phyloP scores from a whole-genome alignment of 495 filamentous ascomycete species.

The Copromyces sp. region DNA sequence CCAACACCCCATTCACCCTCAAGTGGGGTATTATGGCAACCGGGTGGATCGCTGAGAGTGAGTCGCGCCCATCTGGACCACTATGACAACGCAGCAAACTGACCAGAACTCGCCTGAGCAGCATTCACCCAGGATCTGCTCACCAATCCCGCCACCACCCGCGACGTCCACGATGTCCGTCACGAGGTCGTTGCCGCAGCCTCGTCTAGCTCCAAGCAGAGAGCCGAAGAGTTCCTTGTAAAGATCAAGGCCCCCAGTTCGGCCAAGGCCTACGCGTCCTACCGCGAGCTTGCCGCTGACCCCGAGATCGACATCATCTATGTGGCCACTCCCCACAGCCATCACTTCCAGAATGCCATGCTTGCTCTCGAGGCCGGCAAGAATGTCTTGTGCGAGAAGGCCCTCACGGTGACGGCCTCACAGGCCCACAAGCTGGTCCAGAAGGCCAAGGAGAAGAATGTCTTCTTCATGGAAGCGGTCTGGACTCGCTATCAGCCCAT shows the following conservation, averaged over 20 bases:
- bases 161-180: constrained; percentile 60
- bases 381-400: constrained; percentile 86
- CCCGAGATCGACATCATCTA: constrained; percentile 79
- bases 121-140: constrained; percentile 80
- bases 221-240: constrained; percentile 62
- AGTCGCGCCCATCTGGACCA: constrained; percentile 11
- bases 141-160: constrained; percentile 53
- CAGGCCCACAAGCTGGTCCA: constrained; percentile 68
- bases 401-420: constrained; percentile 79
- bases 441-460: constrained; percentile 63
- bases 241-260: constrained; percentile 51
- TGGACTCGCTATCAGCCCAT: constrained; percentile 92
- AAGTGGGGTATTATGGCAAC: constrained; percentile 81
- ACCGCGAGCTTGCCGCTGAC: constrained; percentile 67
- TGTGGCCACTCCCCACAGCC: constrained; percentile 87
- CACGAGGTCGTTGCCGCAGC: constrained; percentile 76
- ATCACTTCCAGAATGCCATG: constrained; percentile 89
- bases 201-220: constrained; percentile 60
- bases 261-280: constrained; percentile 71
- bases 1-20: constrained; percentile 44
- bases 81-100: not conserved
- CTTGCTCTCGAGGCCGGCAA: constrained; percentile 75
- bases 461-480: constrained; percentile 94
- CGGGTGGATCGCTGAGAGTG: constrained; percentile 67
- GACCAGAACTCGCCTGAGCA: constrained; percentile 17